A percentile compares a stretch with the other conserved stretches of the same genome.
These are phyloP conservation scores for Plasmodium blacklocki DNA, from an alignment of 169 alveolate species.

Conservation along the genomic window DNA sequence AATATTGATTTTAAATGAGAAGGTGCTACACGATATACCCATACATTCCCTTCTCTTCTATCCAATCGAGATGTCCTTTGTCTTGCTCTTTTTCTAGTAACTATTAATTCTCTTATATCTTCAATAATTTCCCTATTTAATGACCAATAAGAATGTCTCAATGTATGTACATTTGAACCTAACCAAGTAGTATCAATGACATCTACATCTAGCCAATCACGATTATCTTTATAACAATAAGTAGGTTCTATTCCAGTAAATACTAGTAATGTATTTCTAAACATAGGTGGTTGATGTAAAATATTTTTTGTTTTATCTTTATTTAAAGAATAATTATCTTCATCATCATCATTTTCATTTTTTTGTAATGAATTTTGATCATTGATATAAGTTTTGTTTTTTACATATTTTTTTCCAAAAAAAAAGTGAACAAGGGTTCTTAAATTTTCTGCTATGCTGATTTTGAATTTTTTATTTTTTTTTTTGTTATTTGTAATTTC, in stretches of 20 bases:
- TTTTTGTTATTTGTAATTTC: not conserved
- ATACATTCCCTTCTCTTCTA: slow-evolving; percentile 87
- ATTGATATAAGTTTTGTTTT: not conserved
- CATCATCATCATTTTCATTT: not conserved
- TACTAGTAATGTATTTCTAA: slow-evolving; percentile 66
- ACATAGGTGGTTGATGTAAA: slow-evolving; percentile 74
- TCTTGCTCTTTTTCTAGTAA: slow-evolving; percentile 87
- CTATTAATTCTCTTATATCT: slow-evolving; percentile 89
- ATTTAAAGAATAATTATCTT: slow-evolving; percentile 3
- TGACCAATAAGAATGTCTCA: slow-evolving; percentile 85
- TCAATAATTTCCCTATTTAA: slow-evolving; percentile 86
- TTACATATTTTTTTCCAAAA: not conserved
- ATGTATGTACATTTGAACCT: slow-evolving; percentile 80
- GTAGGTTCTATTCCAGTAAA: slow-evolving; percentile 76
- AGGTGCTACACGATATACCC: slow-evolving; percentile 90
- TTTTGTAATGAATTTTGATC: slow-evolving; percentile 9
- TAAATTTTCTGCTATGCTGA: slow-evolving; percentile 5
- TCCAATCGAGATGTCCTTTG: slow-evolving; percentile 87
- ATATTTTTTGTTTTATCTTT: slow-evolving; percentile 5
- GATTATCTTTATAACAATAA: slow-evolving; percentile 46
- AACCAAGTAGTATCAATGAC: slow-evolving; percentile 89
- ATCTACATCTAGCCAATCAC: slow-evolving; percentile 89
- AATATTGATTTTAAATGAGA: slow-evolving; percentile 82
- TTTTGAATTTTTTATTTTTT: slow-evolving; percentile 17
- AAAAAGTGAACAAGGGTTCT: slow-evolving; percentile 10